A percentile compares a stretch with the other conserved stretches of the same genome.
Conservation (phyloP, 202 grass and related monocot genomes). For the Schoenoplectus tabernaemontani region DNA sequence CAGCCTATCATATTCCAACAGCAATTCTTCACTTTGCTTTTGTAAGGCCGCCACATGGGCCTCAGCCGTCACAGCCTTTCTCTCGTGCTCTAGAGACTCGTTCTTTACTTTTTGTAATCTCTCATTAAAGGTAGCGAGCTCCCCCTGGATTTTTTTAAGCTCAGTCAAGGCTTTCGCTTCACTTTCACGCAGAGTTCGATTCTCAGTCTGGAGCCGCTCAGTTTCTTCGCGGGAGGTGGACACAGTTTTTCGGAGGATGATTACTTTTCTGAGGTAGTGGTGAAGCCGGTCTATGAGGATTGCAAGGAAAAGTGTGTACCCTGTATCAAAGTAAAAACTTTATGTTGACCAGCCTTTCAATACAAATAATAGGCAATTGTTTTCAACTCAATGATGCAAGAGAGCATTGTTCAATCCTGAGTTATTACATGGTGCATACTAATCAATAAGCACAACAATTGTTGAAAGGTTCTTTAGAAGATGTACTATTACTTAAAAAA, state of each 20-base stretch:
- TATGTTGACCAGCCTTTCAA: background rate
- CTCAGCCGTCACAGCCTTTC: conserved; percentile 39
- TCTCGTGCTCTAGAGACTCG: conserved; percentile 46
- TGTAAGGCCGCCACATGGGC: conserved; percentile 62
- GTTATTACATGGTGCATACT: background rate
- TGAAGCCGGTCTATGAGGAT: conserved; percentile 78
- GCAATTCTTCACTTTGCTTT: conserved; percentile 75
- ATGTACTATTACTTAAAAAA: background rate
- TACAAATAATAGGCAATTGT: background rate
- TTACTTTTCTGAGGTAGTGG: conserved; percentile 65
- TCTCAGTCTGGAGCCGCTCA: conserved; percentile 70
- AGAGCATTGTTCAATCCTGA: background rate
- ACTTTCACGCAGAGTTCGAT: conserved; percentile 41
- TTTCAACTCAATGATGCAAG: background rate
- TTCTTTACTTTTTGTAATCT: conserved; percentile 57
- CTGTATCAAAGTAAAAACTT: conserved; percentile 29
- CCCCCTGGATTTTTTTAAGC: conserved; percentile 46
- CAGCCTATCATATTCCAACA: conserved; percentile 79
- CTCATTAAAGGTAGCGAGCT: conserved; percentile 44
- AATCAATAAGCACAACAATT: background rate
- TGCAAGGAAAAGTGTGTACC: conserved; percentile 75
- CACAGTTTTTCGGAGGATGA: conserved; percentile 42
- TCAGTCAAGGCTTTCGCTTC: conserved; percentile 46
- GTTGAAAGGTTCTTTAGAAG: background rate
- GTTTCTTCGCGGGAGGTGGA: conserved; percentile 62